phyloP scores from a whole-genome alignment of 2,329 filamentous ascomycete species.

The Tolypocladium ophioglossoides region DNA sequence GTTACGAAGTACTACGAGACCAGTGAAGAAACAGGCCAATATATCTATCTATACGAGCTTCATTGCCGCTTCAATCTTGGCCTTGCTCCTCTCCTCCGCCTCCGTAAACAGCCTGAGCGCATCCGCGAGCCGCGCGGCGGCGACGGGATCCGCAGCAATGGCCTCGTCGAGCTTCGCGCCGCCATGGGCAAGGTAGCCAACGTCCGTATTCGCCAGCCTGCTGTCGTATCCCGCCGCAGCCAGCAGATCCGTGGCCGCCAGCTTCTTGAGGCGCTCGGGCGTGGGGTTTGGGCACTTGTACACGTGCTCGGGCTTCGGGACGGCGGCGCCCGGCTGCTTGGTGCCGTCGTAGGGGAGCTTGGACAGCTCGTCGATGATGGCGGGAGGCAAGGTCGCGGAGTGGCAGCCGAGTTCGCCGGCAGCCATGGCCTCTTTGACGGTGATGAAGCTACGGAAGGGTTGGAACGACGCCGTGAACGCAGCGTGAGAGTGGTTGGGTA shows the following conservation, averaged over 20 bases:
- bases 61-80: slow-evolving; percentile 20
- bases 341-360: slow-evolving; percentile 24
- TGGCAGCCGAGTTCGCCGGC: slow-evolving; percentile 33
- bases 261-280: slow-evolving; percentile 21
- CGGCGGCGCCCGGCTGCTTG: slow-evolving; percentile 25
- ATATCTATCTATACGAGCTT: background rate
- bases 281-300: slow-evolving; percentile 24
- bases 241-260: slow-evolving; percentile 28
- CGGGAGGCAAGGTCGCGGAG: slow-evolving; percentile 31
- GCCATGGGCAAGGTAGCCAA: slow-evolving; percentile 35
- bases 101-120: slow-evolving; percentile 30
- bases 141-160: slow-evolving; percentile 26
- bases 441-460: background rate
- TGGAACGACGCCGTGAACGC: background rate
- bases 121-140: slow-evolving; percentile 23
- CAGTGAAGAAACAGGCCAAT: background rate
- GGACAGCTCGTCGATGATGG: slow-evolving; percentile 25
- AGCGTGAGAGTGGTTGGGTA: background rate
- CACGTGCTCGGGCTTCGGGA: slow-evolving; percentile 27
- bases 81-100: slow-evolving; percentile 25
- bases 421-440: background rate
- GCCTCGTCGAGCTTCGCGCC: slow-evolving; percentile 31
- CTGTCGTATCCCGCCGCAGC: slow-evolving; percentile 25
- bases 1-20: background rate
- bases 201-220: slow-evolving; percentile 24